These are phyloP conservation scores for Brasilioporus rufonigricans DNA, from an alignment of 768 basidiomycete species.

Conservation along the genomic window DNA sequence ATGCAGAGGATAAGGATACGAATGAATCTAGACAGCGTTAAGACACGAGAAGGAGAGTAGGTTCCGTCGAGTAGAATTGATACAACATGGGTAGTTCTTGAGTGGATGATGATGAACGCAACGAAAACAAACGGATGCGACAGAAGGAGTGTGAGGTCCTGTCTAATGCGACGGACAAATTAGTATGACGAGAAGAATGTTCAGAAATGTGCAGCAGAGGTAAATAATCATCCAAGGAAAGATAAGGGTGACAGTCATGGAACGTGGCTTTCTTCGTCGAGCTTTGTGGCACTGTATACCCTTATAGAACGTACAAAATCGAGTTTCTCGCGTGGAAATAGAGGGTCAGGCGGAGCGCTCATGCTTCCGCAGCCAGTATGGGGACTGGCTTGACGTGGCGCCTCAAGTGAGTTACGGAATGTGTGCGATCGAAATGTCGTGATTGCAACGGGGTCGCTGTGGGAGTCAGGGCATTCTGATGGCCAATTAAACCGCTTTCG, in stretches of 20 bases:
- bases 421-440: slow-evolving; percentile 22
- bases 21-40: background rate
- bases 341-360: slow-evolving; percentile 19
- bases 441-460: slow-evolving; percentile 19
- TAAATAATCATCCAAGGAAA: no score
- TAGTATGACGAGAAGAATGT: background rate
- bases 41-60: slow-evolving; percentile 7
- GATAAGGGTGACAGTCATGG: slow-evolving; percentile 7
- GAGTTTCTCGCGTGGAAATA: slow-evolving; percentile 38
- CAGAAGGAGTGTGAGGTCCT: slow-evolving; percentile 17
- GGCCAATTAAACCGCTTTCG: slow-evolving; percentile 72
- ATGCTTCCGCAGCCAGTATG: slow-evolving; percentile 12
- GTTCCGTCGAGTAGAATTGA: slow-evolving; percentile 1
- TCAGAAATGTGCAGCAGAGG: background rate
- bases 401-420: slow-evolving; percentile 20
- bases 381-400: slow-evolving; percentile 6
- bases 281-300: slow-evolving; percentile 51
- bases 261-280: slow-evolving; percentile 27
- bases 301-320: slow-evolving; percentile 51
- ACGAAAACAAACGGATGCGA: slow-evolving; percentile 1
- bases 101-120: background rate
- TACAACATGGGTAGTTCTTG: slow-evolving; percentile 14
- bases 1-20: slow-evolving; percentile 11
- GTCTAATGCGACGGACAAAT: slow-evolving; percentile 9
- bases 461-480: slow-evolving; percentile 38